phyloP scores from a whole-genome alignment of 164 flowering plant species.

The Tetrastigma voinierianum region DNA sequence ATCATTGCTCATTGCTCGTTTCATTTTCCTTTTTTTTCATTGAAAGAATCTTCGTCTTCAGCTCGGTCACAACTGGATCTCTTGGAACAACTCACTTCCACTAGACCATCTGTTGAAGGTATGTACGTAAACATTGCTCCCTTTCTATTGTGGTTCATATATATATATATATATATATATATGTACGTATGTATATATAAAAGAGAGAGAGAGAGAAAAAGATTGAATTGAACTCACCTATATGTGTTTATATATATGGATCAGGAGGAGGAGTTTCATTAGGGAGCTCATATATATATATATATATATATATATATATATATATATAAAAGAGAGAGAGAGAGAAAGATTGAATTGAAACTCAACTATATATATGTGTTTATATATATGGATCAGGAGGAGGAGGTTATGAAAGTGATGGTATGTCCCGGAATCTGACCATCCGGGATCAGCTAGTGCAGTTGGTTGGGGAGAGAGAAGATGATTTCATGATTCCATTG shows the following conservation, averaged over 20 bases:
- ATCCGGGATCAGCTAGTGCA: slow-evolving; percentile 72
- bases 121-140: slow-evolving; percentile 2
- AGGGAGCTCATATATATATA: too few relatives aligned
- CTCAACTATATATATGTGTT: background rate
- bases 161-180: too few relatives aligned
- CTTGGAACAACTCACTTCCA: slow-evolving; percentile 73
- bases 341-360: too few relatives aligned
- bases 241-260: background rate
- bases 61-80: slow-evolving; percentile 73
- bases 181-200: too few relatives aligned
- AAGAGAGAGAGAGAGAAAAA: too few relatives aligned
- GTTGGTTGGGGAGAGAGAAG: slow-evolving; percentile 63
- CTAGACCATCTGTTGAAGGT: slow-evolving; percentile 46
- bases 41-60: slow-evolving; percentile 51
- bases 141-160: too few relatives aligned
- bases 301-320: too few relatives aligned
- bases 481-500: slow-evolving; percentile 70
- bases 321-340: too few relatives aligned
- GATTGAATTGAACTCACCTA: too few relatives aligned
- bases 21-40: background rate
- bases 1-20: background rate
- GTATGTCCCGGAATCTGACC: slow-evolving; percentile 33
- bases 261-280: too few relatives aligned
- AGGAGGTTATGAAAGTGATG: slow-evolving; percentile 72
- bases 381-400: slow-evolving; percentile 34